Percentiles rank a stretch among this genome's conserved stretches.
phyloP scores from a whole-genome alignment of 148 eudicot genomes.

The Amaranthus cruentus region DNA sequence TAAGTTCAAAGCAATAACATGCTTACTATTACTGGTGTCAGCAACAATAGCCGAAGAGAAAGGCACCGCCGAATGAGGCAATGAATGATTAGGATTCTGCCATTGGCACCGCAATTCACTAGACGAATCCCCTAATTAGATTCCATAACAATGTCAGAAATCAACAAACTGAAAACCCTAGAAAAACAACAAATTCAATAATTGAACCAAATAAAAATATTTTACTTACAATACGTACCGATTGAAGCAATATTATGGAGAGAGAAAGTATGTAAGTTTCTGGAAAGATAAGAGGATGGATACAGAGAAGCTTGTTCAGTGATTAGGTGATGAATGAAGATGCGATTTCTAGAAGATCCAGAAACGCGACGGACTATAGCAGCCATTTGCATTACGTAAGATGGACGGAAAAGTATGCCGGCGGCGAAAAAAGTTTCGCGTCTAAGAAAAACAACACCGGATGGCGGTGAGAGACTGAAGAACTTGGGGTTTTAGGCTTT shows the following conservation, averaged over 20 bases:
- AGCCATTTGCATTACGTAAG: slow-evolving; percentile 33
- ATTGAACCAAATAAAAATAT: background rate
- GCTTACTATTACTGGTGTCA: slow-evolving; percentile 31
- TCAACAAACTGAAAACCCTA: background rate
- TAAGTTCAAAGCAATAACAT: slow-evolving; percentile 10
- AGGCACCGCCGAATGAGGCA: slow-evolving; percentile 10
- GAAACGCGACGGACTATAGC: slow-evolving; percentile 34
- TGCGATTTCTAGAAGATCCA: slow-evolving; percentile 22
- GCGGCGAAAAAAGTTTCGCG: background rate
- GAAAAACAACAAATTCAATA: background rate
- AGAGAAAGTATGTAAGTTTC: slow-evolving; percentile 19
- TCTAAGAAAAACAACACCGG: background rate
- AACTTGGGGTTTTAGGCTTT: too few relatives aligned
- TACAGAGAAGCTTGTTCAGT: slow-evolving; percentile 4
- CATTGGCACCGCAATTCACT: background rate
- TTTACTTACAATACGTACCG: slow-evolving; percentile 10
- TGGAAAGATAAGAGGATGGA: slow-evolving; percentile 14
- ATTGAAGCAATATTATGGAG: slow-evolving; percentile 7
- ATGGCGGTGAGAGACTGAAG: too few relatives aligned
- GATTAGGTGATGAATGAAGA: slow-evolving; percentile 11
- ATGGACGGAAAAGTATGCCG: background rate
- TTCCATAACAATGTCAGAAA: background rate
- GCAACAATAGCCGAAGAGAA: slow-evolving; percentile 37
- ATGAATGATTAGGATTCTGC: background rate
- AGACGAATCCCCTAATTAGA: background rate